phyloP scores from a whole-genome alignment of 1,139 yeast genomes.

The Tardiomyces depauwii region DNA sequence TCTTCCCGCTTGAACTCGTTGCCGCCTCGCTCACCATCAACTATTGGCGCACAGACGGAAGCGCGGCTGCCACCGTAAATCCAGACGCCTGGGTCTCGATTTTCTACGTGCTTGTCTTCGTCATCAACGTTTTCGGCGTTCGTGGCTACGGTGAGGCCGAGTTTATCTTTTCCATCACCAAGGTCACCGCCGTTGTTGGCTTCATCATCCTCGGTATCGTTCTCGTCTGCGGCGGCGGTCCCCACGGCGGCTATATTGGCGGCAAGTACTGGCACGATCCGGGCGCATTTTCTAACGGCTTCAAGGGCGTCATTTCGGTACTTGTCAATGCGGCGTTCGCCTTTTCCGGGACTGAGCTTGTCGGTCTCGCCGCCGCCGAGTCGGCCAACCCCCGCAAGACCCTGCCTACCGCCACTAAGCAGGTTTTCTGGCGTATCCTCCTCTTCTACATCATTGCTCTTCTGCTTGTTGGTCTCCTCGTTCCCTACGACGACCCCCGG shows the following conservation, averaged over 20 bases:
- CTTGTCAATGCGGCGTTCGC: constrained; percentile 86
- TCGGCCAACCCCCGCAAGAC: constrained; percentile 57
- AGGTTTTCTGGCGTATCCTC: constrained; percentile 62
- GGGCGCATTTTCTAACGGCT: constrained; percentile 54
- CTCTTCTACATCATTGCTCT: constrained; percentile 53
- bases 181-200: constrained; percentile 51
- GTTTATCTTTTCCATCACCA: constrained; percentile 46
- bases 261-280: constrained; percentile 51
- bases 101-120: constrained; percentile 46
- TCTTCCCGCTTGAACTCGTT: constrained; percentile 66
- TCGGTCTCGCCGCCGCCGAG: constrained; percentile 65
- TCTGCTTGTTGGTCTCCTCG: constrained; percentile 49
- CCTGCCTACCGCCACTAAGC: constrained; percentile 62
- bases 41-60: constrained; percentile 43
- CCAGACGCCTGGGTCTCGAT: constrained; percentile 60
- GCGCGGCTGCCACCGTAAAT: constrained; percentile 33
- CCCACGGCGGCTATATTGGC: constrained; percentile 52
- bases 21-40: constrained; percentile 66
- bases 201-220: constrained; percentile 54
- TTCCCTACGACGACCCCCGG: constrained; percentile 46
- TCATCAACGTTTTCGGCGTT: constrained; percentile 57
- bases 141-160: constrained; percentile 70
- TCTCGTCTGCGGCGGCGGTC: constrained; percentile 60
- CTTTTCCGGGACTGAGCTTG: constrained; percentile 74
- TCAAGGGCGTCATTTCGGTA: constrained; percentile 71